Base-by-base conservation (phyloP, 2,329 filamentous ascomycete species). In the Endoconidiophora laricicola region DNA sequence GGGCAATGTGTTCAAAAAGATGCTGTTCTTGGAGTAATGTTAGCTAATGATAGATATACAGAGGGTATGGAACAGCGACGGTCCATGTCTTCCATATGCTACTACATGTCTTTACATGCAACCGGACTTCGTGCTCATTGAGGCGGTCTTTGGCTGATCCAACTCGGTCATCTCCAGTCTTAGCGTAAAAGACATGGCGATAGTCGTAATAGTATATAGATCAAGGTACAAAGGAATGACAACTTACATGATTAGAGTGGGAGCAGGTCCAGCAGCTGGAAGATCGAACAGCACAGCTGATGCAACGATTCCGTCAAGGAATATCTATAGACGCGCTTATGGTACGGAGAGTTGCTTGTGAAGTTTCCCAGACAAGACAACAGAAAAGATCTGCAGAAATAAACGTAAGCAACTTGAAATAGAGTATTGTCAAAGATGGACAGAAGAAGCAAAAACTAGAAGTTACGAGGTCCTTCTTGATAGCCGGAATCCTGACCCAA, bases 1-100 rank as follows among this genome's bases (percentile, higher is more conserved):
- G 62, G 52, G 54, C 45, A 54, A 18, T 49, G 12, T 33, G 18
- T 24, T 2, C 6, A 38, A 12, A 10, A 29, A 42, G 16, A 37
- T 40, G 20, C 26, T 29, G 46, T 10, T 38, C 16, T 38, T 36
- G 26, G 9, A 33, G 39, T 22, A 33, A 45, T 33, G n/a, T 33
- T 18, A 33, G 16, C n/a, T 3, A 9, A n/a, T 29, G 29, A 33
- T 2, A 14, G 6, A 29, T 33, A 18, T 18, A n/a, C 9, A 16
- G 26, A 45, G 26, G 24, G 12, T 33, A 29, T 16, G 12, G 33
- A 4, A 23, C 3, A 9, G 33, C 3, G n/a, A 45, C 16, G 16
- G n/a, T 12, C 20, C 5, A n/a, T 18, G 33, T 2, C 16, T 4
- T 16, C 14, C 10, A 10, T 12, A 26, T 45, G 5, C 42, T 24